A percentile compares a stretch with the other conserved stretches of the same genome.
Conservation (phyloP, 352 stramenopile genomes). For the Globisporangium alternatum region DNA sequence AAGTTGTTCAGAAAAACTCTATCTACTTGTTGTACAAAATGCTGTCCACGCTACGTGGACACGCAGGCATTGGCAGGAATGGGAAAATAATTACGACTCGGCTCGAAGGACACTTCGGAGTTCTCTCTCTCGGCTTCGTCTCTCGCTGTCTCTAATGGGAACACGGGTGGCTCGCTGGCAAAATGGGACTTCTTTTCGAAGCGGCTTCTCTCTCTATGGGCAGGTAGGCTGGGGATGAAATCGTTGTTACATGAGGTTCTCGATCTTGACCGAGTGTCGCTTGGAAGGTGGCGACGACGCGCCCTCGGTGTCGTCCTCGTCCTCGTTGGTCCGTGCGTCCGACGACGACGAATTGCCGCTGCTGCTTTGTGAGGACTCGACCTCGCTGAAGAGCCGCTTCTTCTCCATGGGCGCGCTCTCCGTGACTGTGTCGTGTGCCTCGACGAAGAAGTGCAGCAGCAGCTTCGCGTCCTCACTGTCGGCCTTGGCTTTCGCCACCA, state of each 20-base stretch:
- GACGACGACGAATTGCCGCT: conserved; percentile 15
- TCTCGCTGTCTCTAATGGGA: conserved; percentile 3
- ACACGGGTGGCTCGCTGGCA: not conserved
- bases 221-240: not conserved
- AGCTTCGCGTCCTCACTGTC: conserved; percentile 74
- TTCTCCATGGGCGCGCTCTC: conserved; percentile 22
- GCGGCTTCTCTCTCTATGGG: conserved; percentile 9
- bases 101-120: not conserved
- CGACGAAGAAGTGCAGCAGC: conserved; percentile 74
- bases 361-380: conserved; percentile 22
- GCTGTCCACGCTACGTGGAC: not conserved
- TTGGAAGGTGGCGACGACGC: conserved; percentile 27
- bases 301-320: conserved; percentile 3
- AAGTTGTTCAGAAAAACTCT: conserved; percentile 3
- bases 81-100: conserved; percentile 21
- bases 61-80: not conserved
- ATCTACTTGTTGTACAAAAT: conserved; percentile 22
- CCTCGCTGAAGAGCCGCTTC: conserved; percentile 52
- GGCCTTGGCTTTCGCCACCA: conserved; percentile 18
- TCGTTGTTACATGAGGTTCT: conserved; percentile 32
- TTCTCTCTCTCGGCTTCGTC: not conserved
- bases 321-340: not conserved
- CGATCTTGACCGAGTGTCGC: conserved; percentile 40
- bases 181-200: not conserved
- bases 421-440: conserved; percentile 27